Evolutionary conservation across 2,329 filamentous ascomycete species (phyloP).

Genomic region (Periglandula ipomoeae): DNA sequence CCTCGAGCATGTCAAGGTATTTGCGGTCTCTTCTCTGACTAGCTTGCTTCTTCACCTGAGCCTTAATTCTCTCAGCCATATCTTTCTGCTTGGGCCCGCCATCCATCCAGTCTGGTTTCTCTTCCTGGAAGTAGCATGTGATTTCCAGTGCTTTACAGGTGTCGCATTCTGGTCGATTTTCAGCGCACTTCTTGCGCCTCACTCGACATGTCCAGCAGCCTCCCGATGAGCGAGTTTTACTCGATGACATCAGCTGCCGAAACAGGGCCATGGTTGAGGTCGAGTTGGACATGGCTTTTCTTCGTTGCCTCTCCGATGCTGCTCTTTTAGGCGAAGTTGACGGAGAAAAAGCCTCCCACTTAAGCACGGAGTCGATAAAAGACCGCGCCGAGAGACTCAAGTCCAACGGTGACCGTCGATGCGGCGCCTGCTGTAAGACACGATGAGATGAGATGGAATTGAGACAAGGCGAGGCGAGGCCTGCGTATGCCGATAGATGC

Average conservation of each 20-base stretch:
- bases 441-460: background rate
- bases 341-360: too few species aligned
- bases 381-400: too few species aligned
- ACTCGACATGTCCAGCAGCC: constrained; percentile 55
- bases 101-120: constrained; percentile 52
- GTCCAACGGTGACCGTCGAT: too few species aligned
- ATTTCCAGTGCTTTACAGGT: constrained; percentile 45
- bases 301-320: background rate
- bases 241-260: constrained; percentile 16
- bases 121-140: constrained; percentile 41
- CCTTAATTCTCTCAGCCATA: constrained; percentile 44
- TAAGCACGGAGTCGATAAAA: too few species aligned
- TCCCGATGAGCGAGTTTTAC: constrained; percentile 28
- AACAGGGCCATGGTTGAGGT: constrained; percentile 14
- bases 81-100: constrained; percentile 37
- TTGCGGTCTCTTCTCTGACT: constrained; percentile 39
- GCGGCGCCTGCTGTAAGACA: too few species aligned
- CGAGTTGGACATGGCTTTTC: background rate
- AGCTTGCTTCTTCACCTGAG: constrained; percentile 47
- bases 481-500: background rate
- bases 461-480: too few species aligned
- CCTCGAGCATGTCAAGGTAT: constrained; percentile 34
- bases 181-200: constrained; percentile 53
- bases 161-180: constrained; percentile 41
- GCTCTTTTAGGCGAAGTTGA: too few species aligned